These are phyloP conservation scores for Capsella rubella DNA, from an alignment of 441 rosid species.

Conservation along the genomic window DNA sequence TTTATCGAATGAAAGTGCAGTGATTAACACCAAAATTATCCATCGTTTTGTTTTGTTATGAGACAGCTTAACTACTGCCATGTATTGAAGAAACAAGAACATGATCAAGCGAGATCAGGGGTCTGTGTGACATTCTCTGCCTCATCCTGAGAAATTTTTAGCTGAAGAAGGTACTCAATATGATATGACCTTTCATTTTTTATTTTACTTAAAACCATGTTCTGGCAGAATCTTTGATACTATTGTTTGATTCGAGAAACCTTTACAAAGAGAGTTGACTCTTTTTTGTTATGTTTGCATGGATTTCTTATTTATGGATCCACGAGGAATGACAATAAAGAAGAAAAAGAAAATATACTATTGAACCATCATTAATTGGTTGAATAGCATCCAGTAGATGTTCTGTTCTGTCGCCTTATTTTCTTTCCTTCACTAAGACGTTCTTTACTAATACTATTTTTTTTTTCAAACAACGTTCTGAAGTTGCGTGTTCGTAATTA, in stretches of 20 bases:
- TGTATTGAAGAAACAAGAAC: slow-evolving; percentile 68
- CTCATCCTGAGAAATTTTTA: slow-evolving; percentile 42
- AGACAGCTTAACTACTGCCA: slow-evolving; percentile 87
- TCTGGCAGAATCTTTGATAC: slow-evolving; percentile 16
- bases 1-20: slow-evolving; percentile 16
- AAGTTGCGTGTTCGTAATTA: too few relatives aligned
- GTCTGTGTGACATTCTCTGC: slow-evolving; percentile 69
- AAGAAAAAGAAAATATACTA: not conserved
- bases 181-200: not conserved
- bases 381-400: too few relatives aligned
- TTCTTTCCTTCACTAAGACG: too few relatives aligned
- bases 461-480: too few relatives aligned
- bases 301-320: slow-evolving; percentile 14
- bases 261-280: not conserved
- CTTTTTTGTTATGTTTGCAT: slow-evolving; percentile 5
- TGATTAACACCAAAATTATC: slow-evolving; percentile 4
- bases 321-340: not conserved
- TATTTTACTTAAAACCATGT: not conserved
- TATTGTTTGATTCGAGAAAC: not conserved
- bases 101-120: slow-evolving; percentile 76
- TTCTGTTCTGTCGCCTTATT: too few relatives aligned
- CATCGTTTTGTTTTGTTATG: slow-evolving; percentile 17
- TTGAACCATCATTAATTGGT: not conserved
- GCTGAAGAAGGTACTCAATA: slow-evolving; percentile 26
- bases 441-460: too few relatives aligned